phyloP scores from a whole-genome alignment of 202 grass and related monocot species.

The Sporobolus alterniflorus region DNA sequence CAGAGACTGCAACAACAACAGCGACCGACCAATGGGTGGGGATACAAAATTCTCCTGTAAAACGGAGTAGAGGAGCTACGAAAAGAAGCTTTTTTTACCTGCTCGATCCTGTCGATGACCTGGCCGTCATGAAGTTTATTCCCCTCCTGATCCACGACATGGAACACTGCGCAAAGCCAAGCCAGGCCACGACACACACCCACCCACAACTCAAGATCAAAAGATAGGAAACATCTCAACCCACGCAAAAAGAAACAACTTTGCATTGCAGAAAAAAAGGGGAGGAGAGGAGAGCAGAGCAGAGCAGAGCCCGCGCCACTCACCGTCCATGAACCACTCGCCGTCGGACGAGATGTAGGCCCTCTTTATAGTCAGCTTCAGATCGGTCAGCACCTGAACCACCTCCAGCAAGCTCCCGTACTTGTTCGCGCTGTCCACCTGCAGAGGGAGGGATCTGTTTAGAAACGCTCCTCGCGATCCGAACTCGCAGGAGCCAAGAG shows the following conservation, averaged over 20 bases:
- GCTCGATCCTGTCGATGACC: conserved; percentile 89
- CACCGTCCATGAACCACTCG: conserved; percentile 99
- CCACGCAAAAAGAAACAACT: conserved; percentile 17
- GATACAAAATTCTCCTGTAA: neutral
- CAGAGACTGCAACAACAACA: conserved; percentile 61
- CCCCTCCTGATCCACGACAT: conserved; percentile 95
- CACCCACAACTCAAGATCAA: conserved; percentile 24
- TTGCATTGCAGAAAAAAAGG: conserved; percentile 18
- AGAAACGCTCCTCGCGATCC: neutral
- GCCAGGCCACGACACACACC: too few relatives aligned
- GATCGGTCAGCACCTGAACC: conserved; percentile 95
- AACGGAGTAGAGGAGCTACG: neutral
- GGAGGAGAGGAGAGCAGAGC: neutral
- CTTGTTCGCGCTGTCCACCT: conserved; percentile 99
- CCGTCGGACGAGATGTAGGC: conserved; percentile 99
- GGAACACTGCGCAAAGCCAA: conserved; percentile 78
- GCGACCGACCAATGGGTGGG: too few relatives aligned
- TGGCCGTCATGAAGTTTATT: conserved; percentile 88
- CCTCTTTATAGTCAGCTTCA: conserved; percentile 89
- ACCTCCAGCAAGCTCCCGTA: conserved; percentile 96
- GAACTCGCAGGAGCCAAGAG: conserved; percentile 25
- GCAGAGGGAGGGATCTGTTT: conserved; percentile 10
- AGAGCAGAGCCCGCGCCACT: neutral
- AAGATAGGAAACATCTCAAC: conserved; percentile 26
- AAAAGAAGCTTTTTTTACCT: conserved; percentile 61